Base-by-base conservation (phyloP, 2,329 filamentous ascomycete genomes). In the Exophiala phaeomuriformis region DNA sequence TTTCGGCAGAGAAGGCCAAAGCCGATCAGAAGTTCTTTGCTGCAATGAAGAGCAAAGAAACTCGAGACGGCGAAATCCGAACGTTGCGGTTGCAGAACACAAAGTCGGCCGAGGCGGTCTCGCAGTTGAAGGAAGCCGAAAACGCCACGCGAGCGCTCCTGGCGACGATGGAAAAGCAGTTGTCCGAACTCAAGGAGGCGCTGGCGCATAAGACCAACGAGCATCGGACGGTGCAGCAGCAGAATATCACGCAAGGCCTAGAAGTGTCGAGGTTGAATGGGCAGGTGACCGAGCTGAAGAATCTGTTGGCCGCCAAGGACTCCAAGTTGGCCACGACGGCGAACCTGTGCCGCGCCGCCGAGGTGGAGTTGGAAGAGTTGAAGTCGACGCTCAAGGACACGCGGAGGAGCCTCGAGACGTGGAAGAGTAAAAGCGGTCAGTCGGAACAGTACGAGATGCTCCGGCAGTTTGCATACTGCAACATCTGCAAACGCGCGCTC, bases 1-100 rank as follows among this genome's bases (percentile, higher is more conserved):
- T 94, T 19, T 82, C 81, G 39, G 88, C 89, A 0, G 90, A 98
- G 71, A 98, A 98, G 74, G 84, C 85, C 60, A 97, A 96, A 70
- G 91, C 91, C 1, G 93, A 98, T 65, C 91, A 97, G 66, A 97
- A 97, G 71, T 98, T 95, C 68, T 97, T 97, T 69, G 88, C 88
- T 1, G 89, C 90, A 5, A 90, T 95, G 77, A 96, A 95, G 68
- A 86, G 90, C 62, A 94, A 91, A 66, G 91, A 97, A 65, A 84
- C 86, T 42, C 80, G 89, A 47, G 85, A 90, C 53, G 78, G 81
- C 54, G 91, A 97, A 71, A 84, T 94, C 44, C 80, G 87, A 62
- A 80, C 84, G 2, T 74, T 96, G 53, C 83, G 89, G 56, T 78
- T 83, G 57, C 90, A 97, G 68, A 94, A 91, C 66, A 78, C 81